Conservation (phyloP, 2,329 filamentous ascomycete species). For the Curvularia sp. region DNA sequence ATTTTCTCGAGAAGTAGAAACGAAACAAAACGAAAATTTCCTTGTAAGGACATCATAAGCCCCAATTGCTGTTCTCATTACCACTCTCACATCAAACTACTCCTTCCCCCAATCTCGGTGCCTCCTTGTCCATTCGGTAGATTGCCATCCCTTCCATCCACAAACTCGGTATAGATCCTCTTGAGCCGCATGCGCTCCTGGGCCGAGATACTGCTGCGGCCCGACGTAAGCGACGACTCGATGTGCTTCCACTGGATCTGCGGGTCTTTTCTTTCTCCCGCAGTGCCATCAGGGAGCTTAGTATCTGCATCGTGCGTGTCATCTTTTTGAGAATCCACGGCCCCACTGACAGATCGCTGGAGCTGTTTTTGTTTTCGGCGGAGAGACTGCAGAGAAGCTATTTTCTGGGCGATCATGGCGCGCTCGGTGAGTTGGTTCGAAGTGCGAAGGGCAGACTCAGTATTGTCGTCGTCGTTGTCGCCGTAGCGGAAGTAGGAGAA, state of each 20-base stretch:
- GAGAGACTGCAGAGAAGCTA: conserved; percentile 77
- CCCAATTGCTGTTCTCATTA: not conserved
- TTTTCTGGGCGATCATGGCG: conserved; percentile 79
- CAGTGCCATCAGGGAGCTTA: conserved; percentile 37
- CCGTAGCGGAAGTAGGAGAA: conserved; percentile 80
- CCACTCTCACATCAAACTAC: conserved; percentile 79
- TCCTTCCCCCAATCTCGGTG: conserved; percentile 89
- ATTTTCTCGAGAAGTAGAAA: not conserved
- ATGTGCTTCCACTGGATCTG: conserved; percentile 86
- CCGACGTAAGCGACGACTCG: conserved; percentile 75
- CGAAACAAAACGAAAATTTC: not conserved
- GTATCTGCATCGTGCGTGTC: conserved; percentile 22
- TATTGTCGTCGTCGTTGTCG: conserved; percentile 52
- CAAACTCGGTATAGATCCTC: conserved; percentile 90
- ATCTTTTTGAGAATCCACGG: conserved; percentile 12
- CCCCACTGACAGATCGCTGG: conserved; percentile 24
- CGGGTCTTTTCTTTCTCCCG: conserved; percentile 67
- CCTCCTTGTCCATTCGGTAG: conserved; percentile 92
- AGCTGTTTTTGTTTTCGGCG: conserved; percentile 68
- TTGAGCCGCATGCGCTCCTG: conserved; percentile 77
- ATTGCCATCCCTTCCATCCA: conserved; percentile 89
- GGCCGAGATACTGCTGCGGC: conserved; percentile 80
- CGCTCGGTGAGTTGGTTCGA: conserved; percentile 73
- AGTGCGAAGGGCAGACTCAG: conserved; percentile 49
- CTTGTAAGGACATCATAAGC: not conserved